Evolutionary conservation across 1,284 basidiomycete genomes (phyloP).

Genomic region (Xerocomus nothofagi): DNA sequence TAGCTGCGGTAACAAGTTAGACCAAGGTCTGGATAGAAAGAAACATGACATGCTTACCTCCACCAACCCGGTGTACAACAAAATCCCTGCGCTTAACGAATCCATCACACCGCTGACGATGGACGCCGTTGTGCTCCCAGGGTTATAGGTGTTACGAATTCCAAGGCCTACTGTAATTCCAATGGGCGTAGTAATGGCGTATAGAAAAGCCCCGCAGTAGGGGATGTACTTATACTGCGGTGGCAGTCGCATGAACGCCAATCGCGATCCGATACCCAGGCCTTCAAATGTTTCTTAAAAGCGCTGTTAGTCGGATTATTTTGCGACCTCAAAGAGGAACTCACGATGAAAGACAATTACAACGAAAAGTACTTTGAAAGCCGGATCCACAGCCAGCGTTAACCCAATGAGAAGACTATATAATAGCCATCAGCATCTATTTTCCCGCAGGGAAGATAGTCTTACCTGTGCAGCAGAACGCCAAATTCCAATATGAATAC

Average conservation of each 20-base stretch:
- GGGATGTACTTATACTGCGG: constrained; percentile 60
- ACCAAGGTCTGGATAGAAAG: not conserved
- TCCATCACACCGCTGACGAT: constrained; percentile 87
- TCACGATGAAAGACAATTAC: constrained; percentile 90
- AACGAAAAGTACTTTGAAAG: constrained; percentile 85
- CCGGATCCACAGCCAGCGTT: constrained; percentile 83
- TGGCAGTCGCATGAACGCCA: constrained; percentile 74
- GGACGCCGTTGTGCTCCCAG: constrained; percentile 67
- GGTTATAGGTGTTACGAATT: constrained; percentile 80
- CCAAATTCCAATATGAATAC: constrained; percentile 90
- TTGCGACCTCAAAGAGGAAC: constrained; percentile 22
- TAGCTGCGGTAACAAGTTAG: constrained; percentile 45
- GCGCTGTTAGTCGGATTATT: constrained; percentile 2
- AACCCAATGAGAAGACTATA: constrained; percentile 84
- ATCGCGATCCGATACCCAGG: constrained; percentile 83
- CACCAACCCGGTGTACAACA: constrained; percentile 90
- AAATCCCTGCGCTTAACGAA: constrained; percentile 82
- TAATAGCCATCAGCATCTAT: not conserved
- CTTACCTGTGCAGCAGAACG: constrained; percentile 79
- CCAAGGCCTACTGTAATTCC: constrained; percentile 87
- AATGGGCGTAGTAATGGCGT: constrained; percentile 80
- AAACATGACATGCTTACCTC: constrained; percentile 50
- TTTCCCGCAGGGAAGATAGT: not conserved
- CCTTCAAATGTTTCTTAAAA: constrained; percentile 84
- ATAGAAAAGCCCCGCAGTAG: constrained; percentile 63